Conservation (phyloP, 352 stramenopile genomes). For the Globisporangium camurandrum region DNA sequence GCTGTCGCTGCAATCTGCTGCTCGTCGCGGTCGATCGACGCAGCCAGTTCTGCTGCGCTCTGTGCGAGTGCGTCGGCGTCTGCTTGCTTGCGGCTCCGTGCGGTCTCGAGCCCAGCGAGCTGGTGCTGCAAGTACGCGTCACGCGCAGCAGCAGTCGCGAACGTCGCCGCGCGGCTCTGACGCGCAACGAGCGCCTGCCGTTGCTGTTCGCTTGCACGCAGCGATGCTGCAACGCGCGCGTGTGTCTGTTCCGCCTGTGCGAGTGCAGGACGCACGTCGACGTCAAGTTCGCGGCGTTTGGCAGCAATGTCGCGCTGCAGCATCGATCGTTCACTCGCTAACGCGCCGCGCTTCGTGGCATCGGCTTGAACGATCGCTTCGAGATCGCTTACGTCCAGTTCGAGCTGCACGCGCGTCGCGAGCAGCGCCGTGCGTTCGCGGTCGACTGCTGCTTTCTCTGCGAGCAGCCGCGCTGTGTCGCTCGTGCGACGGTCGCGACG, state of each 20-base stretch:
- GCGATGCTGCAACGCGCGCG: conserved; percentile 73
- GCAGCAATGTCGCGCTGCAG: conserved; percentile 50
- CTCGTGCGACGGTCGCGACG: conserved; percentile 33
- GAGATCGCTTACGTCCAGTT: conserved; percentile 76
- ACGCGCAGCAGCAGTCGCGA: conserved; percentile 88
- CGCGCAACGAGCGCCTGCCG: conserved; percentile 93
- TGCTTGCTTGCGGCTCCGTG: conserved; percentile 50
- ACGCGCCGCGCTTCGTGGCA: conserved; percentile 25
- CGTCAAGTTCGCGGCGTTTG: conserved; percentile 41
- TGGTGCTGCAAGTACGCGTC: conserved; percentile 81
- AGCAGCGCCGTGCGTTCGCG: conserved; percentile 74
- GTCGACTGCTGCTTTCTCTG: conserved; percentile 47
- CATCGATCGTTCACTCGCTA: conserved; percentile 42
- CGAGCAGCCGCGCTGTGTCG: conserved; percentile 39
- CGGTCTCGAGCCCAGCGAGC: conserved; percentile 55
- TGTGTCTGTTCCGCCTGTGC: conserved; percentile 50
- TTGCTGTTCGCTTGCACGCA: conserved; percentile 49
- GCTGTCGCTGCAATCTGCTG: conserved; percentile 33
- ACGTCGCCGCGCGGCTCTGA: conserved; percentile 94
- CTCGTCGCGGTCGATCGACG: conserved; percentile 35
- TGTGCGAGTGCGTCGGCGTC: conserved; percentile 34
- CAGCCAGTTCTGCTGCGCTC: conserved; percentile 34
- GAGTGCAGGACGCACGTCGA: conserved; percentile 46
- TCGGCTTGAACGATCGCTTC: conserved; percentile 50
- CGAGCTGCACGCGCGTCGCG: conserved; percentile 66